A percentile compares a stretch with the other conserved stretches of the same genome.
phyloP scores from a whole-genome alignment of 768 basidiomycete species.

The Termitomyces eurrhizus region DNA sequence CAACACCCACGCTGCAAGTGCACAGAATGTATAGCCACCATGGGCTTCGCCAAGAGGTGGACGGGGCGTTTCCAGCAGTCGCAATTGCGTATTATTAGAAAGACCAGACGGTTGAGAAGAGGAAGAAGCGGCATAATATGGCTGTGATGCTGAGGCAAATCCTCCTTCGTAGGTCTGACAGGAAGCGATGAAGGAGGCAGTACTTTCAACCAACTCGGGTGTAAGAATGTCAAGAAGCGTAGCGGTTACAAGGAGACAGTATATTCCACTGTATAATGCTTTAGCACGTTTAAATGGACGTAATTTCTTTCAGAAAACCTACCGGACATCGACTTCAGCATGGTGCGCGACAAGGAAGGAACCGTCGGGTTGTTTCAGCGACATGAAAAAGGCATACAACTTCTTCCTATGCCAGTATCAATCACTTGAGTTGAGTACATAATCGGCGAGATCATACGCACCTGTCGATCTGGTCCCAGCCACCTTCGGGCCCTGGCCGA shows the following conservation, averaged over 20 bases:
- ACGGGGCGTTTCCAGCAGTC: constrained; percentile 33
- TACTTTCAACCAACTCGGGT: constrained; percentile 76
- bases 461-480: constrained; percentile 89
- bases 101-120: constrained; percentile 5
- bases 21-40: constrained; percentile 96
- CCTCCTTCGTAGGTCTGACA: constrained; percentile 99
- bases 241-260: constrained; percentile 85
- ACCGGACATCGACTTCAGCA: constrained; percentile 95
- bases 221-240: constrained; percentile 84
- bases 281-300: constrained; percentile 1
- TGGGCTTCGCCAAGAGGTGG: constrained; percentile 94
- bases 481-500: constrained; percentile 62
- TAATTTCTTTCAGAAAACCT: constrained; percentile 15
- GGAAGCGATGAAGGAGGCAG: constrained; percentile 75
- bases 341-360: constrained; percentile 86
- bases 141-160: constrained; percentile 76
- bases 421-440: background rate
- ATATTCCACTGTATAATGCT: constrained; percentile 65
- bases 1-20: constrained; percentile 80
- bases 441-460: constrained; percentile 25
- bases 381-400: constrained; percentile 87
- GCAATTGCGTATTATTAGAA: background rate
- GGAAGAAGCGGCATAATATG: constrained; percentile 47
- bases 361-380: constrained; percentile 88
- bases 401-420: constrained; percentile 44